Evolutionary conservation across 2,329 filamentous ascomycete species (phyloP), one percentile per base, ranked within the genome.

Genomic region (Ophiosphaerella narmari): DNA sequence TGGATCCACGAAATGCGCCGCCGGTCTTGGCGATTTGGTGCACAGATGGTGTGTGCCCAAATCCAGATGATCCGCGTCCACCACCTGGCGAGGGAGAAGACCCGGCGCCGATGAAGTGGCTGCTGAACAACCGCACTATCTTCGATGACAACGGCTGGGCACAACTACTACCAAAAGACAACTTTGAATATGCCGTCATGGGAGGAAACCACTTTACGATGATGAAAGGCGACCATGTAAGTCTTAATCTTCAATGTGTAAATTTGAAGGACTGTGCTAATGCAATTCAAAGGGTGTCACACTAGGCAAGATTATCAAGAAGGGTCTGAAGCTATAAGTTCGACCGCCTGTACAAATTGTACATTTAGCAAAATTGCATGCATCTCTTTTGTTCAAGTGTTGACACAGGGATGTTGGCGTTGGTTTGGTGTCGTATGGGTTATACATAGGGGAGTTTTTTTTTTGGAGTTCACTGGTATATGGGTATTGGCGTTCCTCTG

Each of bases 121-220:
- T 91, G 46, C 79, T 91, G 5, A 86, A 90, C 70, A 88, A 90
- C 77, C 79, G 88, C 50, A 84, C 82, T 4, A 86, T 89, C 70
- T 91, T 91, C 68, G 81, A 81, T 2, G 80, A 85, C 50, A 89
- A 89, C 67, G 80, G 85, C 16, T 89, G 86, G 86, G 85, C 85
- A 24, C 82, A 87, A 70, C 85, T 85, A 36, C 74, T 89, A 34
- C 83, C 85, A 44, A 66, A 75, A 42, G 74, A 80, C 46, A 87
- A 85, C 72, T 86, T 89, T 74, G 77, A 78, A 41, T 86, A 82
- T 57, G 80, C 80, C 46, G 84, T 87, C 63, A 87, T 89, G 84
- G 83, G 82, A 13, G 87, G 86, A 2, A 88, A 90, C 64, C 87
- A 90, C 74, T 90, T 90, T 74, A 84, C 81, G 16, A 90, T 90